phyloP scores from a whole-genome alignment of 441 rosid genomes.

The Erodium moschatum region DNA sequence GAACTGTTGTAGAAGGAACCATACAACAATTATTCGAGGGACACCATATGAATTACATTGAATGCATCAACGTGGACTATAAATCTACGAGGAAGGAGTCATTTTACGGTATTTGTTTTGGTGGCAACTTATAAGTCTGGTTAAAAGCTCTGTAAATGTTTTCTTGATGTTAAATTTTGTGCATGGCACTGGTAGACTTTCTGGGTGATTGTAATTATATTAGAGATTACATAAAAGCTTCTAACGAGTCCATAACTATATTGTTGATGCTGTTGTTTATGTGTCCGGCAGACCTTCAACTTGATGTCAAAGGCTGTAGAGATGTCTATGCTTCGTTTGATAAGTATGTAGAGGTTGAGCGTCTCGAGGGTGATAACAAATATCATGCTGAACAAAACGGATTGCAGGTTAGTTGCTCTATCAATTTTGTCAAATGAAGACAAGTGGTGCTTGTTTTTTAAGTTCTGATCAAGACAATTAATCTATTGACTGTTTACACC shows the following conservation, averaged over 20 bases:
- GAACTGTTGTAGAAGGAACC: slow-evolving; percentile 74
- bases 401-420: slow-evolving; percentile 57
- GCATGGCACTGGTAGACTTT: not conserved
- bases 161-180: not conserved
- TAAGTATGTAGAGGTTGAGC: slow-evolving; percentile 93
- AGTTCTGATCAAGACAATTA: too few relatives aligned
- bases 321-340: slow-evolving; percentile 96
- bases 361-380: slow-evolving; percentile 93
- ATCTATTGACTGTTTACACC: too few relatives aligned
- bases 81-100: slow-evolving; percentile 72
- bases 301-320: slow-evolving; percentile 55
- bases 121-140: not conserved
- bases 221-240: slow-evolving; percentile 9
- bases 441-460: too few relatives aligned
- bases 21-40: slow-evolving; percentile 69
- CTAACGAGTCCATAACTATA: not conserved
- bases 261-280: slow-evolving; percentile 15
- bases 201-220: not conserved
- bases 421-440: too few relatives aligned
- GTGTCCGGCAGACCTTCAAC: slow-evolving; percentile 37
- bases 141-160: not conserved
- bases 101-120: slow-evolving; percentile 45
- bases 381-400: slow-evolving; percentile 89
- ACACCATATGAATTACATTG: slow-evolving; percentile 69
- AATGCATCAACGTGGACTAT: slow-evolving; percentile 67